These are phyloP conservation scores for Narthecium ossifragum DNA, from an alignment of 106 monocot species.

Conservation along the genomic window DNA sequence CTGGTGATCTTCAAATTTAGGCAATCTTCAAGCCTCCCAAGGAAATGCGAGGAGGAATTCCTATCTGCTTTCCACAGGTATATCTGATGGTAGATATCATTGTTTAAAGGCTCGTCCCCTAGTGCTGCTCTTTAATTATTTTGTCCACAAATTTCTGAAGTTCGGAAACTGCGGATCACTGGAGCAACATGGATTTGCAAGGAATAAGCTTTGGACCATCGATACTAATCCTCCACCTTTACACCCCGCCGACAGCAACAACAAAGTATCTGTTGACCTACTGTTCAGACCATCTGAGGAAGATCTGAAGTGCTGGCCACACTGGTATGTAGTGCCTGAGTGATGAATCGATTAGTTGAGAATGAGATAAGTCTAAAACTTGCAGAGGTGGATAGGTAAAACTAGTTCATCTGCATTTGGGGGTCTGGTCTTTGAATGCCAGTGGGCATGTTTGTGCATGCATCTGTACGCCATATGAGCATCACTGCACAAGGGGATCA, in stretches of 20 bases:
- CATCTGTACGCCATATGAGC: no score
- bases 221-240: constrained; percentile 60
- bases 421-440: no score
- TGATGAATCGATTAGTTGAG: no score
- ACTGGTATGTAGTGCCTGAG: constrained; percentile 42
- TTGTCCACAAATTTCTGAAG: constrained; percentile 24
- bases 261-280: constrained; percentile 66
- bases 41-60: constrained; percentile 75
- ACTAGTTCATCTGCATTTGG: no score
- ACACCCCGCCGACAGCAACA: constrained; percentile 21
- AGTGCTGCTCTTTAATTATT: no score
- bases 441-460: no score
- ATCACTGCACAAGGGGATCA: no score
- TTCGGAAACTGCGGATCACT: constrained; percentile 69
- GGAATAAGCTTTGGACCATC: constrained; percentile 77
- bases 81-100: no score
- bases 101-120: no score
- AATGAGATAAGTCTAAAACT: no score
- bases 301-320: constrained; percentile 86
- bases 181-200: constrained; percentile 96
- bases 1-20: constrained; percentile 19
- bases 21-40: constrained; percentile 80
- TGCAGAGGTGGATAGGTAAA: no score
- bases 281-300: constrained; percentile 85
- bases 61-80: constrained; percentile 93